Evolutionary conservation across 805 yeast genomes (phyloP), one percentile per base, ranked within the genome.

Genomic region (Danielozyma ontarioensis): DNA sequence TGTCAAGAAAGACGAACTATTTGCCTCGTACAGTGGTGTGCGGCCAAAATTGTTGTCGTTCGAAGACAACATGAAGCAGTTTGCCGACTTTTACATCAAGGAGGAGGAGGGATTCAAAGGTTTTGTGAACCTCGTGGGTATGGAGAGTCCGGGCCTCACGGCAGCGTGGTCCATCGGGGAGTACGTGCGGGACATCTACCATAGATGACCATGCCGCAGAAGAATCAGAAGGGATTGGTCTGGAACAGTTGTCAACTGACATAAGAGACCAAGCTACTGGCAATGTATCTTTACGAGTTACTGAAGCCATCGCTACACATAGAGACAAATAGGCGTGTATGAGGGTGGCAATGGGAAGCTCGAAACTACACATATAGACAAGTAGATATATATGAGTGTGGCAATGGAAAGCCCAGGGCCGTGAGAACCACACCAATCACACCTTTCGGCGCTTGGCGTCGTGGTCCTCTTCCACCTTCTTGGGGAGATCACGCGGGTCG

Each of bases 81-180:
- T 84, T 55, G 76, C 77, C 28, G 96, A 89, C 51, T 88, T 87
- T 52, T 59, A 78, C 15, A 83, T 88, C 21, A 57, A 75, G 33
- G 76, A 82, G 47, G 50, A 46, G 22, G 72, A 68, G 1, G 88
- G 80, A 0, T 77, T 70, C 46, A 80, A 80, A 2, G 95, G 95
- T 1, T 88, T 86, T 48, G 72, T 87, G 18, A 88, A 85, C 44
- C 62, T 85, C 33, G 49, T 87, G 27, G 94, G 90, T 1, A 87
- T 88, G 11, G 97, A 88, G 53, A 82, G 93, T 48, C 97, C 97
- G 0, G 96, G 96, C 0, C 64, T 88, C 37, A 88, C 97, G 2
- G 60, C 93, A 0, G 66, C 88, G 3, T 64, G 85, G 78, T 95
- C 90, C 0, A 86, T 88, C 37, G 96, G 79, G 0, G 83, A 80